Base-by-base conservation (phyloP, 2,329 filamentous ascomycete species). In the Cryphonectria japonica region DNA sequence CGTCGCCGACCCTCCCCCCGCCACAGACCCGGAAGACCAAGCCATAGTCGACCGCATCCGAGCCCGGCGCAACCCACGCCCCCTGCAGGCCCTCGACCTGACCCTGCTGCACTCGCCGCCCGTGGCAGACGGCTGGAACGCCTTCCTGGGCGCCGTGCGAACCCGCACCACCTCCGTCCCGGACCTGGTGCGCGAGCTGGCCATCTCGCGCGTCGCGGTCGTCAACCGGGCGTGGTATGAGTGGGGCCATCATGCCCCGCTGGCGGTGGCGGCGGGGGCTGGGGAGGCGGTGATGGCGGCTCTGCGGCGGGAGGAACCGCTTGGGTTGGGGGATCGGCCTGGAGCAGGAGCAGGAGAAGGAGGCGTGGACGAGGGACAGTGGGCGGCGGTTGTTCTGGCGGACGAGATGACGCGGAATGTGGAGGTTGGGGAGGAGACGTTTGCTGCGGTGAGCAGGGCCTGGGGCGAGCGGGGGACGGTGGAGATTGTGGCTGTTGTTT, bases 161-260 rank as follows among this genome's bases (percentile, higher is more conserved):
- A 89, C 87, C 59, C 81, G 82, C 74, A 87, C 87, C 74, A 87
- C 87, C 34, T 78, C 77, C 4, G 76, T 91, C 7, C 69, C 81
- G 4, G 85, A 84, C 65, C 85, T 87, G 75, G 78, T 94, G 68
- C 89, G 92, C 75, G 93, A 97, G 83, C 84, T 95, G 26, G 91
- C 92, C 74, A 95, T 97, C 76, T 93, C 89, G 77, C 88, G 93
- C 65, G 92, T 97, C 19, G 94, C 94, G 16, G 90, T 92, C 22
- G 87, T 93, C 76, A 97, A 97, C 81, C 81, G 86, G 26, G 94
- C 94, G 1, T 93, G 92, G 89, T 97, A 94, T 80, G 94, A 97
- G 80, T 97, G 93, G 93, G 87, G 83, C 50, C 88, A 93, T 69
- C 94, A 97, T 78, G 90, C 90, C 22, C 93, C 93, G 1, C 84